A percentile compares a stretch with the other conserved stretches of the same genome.
phyloP scores from a whole-genome alignment of 345 rosid species.

The Luvunga scandens region DNA sequence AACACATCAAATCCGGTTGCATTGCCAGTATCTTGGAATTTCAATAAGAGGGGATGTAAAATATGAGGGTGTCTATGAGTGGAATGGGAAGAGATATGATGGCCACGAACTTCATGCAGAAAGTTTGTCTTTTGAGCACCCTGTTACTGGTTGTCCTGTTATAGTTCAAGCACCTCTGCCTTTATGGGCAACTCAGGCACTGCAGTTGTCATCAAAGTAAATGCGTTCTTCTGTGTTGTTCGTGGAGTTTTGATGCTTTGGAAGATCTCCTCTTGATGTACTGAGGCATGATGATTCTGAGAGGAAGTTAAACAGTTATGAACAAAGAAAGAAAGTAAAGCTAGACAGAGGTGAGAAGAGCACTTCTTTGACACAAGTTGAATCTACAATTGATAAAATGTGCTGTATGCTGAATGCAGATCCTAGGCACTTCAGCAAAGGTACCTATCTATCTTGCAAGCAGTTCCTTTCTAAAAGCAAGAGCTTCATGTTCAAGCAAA shows the following conservation, averaged over 20 bases:
- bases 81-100: conserved; percentile 56
- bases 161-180: conserved; percentile 64
- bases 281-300: background rate
- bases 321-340: background rate
- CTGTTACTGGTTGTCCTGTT: conserved; percentile 44
- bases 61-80: conserved; percentile 74
- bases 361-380: background rate
- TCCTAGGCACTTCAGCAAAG: background rate
- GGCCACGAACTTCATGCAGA: conserved; percentile 89
- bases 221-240: background rate
- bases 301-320: background rate
- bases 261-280: background rate
- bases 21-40: conserved; percentile 83
- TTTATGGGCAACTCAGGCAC: conserved; percentile 44
- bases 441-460: background rate
- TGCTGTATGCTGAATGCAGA: background rate
- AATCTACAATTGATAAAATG: background rate
- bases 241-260: background rate
- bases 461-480: background rate
- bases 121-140: conserved; percentile 74
- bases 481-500: background rate
- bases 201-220: conserved; percentile 17
- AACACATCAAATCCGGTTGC: conserved; percentile 93
- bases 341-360: background rate
- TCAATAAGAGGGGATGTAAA: conserved; percentile 82